Evolutionary conservation across 257 asterid species (phyloP).

Genomic region (Ophiorrhiza pumila): DNA sequence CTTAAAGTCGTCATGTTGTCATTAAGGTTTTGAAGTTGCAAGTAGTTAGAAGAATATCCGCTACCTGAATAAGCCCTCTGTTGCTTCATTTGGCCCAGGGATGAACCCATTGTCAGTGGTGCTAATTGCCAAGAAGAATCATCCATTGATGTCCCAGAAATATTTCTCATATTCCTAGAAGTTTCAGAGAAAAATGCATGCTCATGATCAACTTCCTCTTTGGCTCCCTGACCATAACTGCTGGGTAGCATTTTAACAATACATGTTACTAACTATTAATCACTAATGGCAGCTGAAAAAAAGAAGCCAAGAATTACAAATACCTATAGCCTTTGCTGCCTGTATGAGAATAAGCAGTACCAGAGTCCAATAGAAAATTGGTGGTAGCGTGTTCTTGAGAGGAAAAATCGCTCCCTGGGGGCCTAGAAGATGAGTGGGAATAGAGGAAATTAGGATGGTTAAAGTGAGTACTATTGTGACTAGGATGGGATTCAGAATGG

Average conservation of each 20-base stretch:
- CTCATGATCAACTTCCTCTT: slow-evolving; percentile 37
- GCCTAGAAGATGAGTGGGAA: slow-evolving; percentile 32
- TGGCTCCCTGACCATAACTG: slow-evolving; percentile 42
- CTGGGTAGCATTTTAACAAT: neutral
- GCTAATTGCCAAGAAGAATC: slow-evolving; percentile 50
- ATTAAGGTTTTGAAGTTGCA: slow-evolving; percentile 32
- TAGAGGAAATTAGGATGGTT: slow-evolving; percentile 29
- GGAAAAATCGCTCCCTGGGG: slow-evolving; percentile 24
- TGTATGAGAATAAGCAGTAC: slow-evolving; percentile 27
- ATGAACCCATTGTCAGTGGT: slow-evolving; percentile 50
- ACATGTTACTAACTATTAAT: neutral
- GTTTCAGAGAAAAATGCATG: slow-evolving; percentile 50
- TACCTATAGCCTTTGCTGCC: slow-evolving; percentile 40
- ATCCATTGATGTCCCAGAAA: slow-evolving; percentile 23
- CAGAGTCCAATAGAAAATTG: slow-evolving; percentile 44
- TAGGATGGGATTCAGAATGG: slow-evolving; percentile 5
- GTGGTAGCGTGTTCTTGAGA: slow-evolving; percentile 34
- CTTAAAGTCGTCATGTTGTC: slow-evolving; percentile 16
- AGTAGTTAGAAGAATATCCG: slow-evolving; percentile 22
- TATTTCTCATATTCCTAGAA: slow-evolving; percentile 41
- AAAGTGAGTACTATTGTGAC: neutral
- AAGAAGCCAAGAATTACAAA: too few species aligned
- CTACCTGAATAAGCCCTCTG: slow-evolving; percentile 32
- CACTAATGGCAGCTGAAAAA: too few species aligned
- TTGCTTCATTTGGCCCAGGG: slow-evolving; percentile 41